Base-by-base conservation (phyloP, 2,329 filamentous ascomycete genomes). In the Colletotrichum phormii region DNA sequence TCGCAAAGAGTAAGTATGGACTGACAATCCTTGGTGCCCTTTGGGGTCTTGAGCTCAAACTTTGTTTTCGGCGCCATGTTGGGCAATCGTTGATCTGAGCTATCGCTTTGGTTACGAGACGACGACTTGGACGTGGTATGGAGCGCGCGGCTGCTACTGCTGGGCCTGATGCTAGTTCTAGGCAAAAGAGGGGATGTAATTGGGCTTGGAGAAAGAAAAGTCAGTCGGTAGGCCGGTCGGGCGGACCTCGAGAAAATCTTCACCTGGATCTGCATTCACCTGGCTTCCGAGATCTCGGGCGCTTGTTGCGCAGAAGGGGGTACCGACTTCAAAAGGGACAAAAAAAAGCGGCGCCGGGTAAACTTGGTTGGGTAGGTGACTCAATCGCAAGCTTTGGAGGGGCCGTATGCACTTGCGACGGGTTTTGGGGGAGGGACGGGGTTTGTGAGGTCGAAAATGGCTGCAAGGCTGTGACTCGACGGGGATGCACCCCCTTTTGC, bases 11-110 rank as follows among this genome's bases (percentile, higher is more conserved):
- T 49, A 49, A 49, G 22, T 57, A 72, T 59, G 54, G 55, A 78
- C 79, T 79, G 71, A 91, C 91, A 97, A 82, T 97, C 95, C 81
- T 94, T 94, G 76, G 95, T 97, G 77, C 95, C 95, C 88, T 97
- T 97, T 75, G 95, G 94, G 79, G 93, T 94, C 88, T 97, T 97
- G 81, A 97, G 88, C 83, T 91, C 90, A 83, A 93, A 92, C 75
- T 87, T 87, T 71, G 81, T 81, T 76, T 86, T 86, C 49, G 83
- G 80, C 64, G 82, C 78, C 82, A 83, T 84, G 67, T 68, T 61
- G 73, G 73, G 68, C 64, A 58, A 58, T 60, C 67, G 66, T 7
- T 67, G 66, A n/a, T 49, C 42, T 46, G 65, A 54, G 24, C 35
- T 53, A 11, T 71, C 54, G 61, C 11, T 55, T 54, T 33, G 60